phyloP scores from a whole-genome alignment of 768 basidiomycete genomes.

The Fomitopsis pulvina region DNA sequence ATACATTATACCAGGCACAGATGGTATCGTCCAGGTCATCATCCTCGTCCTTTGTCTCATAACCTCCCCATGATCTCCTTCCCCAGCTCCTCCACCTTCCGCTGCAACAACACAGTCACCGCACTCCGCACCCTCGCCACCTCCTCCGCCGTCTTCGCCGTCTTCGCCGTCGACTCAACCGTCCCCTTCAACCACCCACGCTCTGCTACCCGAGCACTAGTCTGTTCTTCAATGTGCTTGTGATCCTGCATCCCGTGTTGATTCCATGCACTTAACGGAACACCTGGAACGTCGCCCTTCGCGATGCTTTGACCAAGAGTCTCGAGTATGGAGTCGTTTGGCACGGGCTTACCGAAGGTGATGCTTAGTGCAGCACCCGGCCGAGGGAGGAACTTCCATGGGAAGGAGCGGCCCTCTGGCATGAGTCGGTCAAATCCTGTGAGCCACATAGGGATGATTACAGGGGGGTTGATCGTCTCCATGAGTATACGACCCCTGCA shows the following conservation, averaged over 20 bases:
- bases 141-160: conserved; percentile 7
- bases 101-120: conserved; percentile 25
- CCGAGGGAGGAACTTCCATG: conserved; percentile 66
- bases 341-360: conserved; percentile 74
- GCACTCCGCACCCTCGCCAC: conserved; percentile 20
- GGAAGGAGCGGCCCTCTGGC: conserved; percentile 78
- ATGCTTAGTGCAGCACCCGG: conserved; percentile 59
- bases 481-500: conserved; percentile 78
- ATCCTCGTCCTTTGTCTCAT: not conserved
- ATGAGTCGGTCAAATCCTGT: conserved; percentile 88
- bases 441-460: conserved; percentile 91
- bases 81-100: conserved; percentile 24
- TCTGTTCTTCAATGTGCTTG: conserved; percentile 9
- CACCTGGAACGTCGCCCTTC: conserved; percentile 1
- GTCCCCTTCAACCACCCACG: conserved; percentile 3
- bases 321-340: conserved; percentile 29
- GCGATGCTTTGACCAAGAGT: conserved; percentile 12
- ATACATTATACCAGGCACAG: not conserved
- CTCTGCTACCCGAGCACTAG: not conserved
- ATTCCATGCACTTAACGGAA: conserved; percentile 1
- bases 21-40: not conserved
- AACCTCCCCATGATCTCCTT: conserved; percentile 4
- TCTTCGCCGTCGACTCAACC: conserved; percentile 4
- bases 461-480: conserved; percentile 56
- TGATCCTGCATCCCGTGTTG: not conserved